Evolutionary conservation across 192 early-diverging fungal species (phyloP), one percentile per base, ranked within the genome.

Genomic region (Gryganskiella cystojenkinii): DNA sequence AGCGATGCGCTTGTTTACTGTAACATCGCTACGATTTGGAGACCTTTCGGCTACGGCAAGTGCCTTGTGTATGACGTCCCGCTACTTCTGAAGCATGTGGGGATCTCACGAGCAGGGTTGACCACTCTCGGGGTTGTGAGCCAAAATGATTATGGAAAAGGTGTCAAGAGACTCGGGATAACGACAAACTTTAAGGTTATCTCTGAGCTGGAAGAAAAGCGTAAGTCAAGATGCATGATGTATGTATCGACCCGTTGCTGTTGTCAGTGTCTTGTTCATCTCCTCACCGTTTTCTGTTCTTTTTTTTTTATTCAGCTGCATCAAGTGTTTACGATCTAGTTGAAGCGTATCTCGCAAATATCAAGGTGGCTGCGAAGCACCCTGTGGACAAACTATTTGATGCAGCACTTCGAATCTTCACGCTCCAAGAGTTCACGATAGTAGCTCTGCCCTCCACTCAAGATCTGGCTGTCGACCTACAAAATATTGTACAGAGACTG

Each of bases 261-360:
- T 14, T 47, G 15, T 47, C 14, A 47, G 45, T 47, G 15, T 14
- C 3, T 8, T 47, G 45, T 47, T 47, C 45, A 47, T 47, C 45
- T 20, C 4, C 45, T 47, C 45, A 53, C 51, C 22, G 4, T 3
- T 30, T 25, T 27, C 8, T 53, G 22, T 53, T 53, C 24, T 53
- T 53, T 53, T 53, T 53, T 30, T 53, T 53, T 53, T 53, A 7
- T 24, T 53, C 24, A 25, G 56, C 25, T 30, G 8, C 24, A 14
- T 54, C 52, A 54, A 54, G 52, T 54, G 52, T 54, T 27, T 30
- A 54, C 15, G 52, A 54, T 24, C 52, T 54, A 15, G 52, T 54
- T 54, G 25, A 30, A 30, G 52, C 52, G 27, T 54, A 54, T 30
- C 31, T 54, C 27, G 27, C 15, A 27, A 25, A 54, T 17, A 54